Evolutionary conservation across 257 asterid species (phyloP).

Genomic region (Hygrophila difformis): DNA sequence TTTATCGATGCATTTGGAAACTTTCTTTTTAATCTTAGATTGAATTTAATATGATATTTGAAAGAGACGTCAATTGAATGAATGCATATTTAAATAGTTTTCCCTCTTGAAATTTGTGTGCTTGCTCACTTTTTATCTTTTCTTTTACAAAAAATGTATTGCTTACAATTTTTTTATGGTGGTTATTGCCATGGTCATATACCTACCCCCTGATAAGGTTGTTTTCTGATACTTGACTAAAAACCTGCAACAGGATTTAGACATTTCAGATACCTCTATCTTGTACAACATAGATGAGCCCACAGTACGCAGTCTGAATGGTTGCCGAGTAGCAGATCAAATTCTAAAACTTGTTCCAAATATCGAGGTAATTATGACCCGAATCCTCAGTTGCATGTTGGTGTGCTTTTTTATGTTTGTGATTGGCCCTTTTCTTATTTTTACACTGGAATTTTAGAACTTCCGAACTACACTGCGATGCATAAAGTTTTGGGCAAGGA

Average conservation of each 20-base stretch:
- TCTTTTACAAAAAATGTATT: no score
- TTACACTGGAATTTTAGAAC: constrained; percentile 26
- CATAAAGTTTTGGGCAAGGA: constrained; percentile 88
- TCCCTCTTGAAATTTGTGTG: no score
- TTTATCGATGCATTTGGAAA: no score
- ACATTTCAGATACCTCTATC: constrained; percentile 59
- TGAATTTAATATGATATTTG: no score
- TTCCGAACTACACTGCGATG: constrained; percentile 77
- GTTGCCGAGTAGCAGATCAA: constrained; percentile 93
- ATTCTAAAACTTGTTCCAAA: constrained; percentile 85
- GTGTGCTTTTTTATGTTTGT: background rate
- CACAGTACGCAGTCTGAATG: constrained; percentile 90
- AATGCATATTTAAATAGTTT: no score
- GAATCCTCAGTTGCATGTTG: background rate
- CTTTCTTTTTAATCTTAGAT: no score
- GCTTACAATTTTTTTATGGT: no score
- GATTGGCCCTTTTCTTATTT: background rate
- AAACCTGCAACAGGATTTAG: constrained; percentile 58
- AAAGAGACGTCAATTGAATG: no score
- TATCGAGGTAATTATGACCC: constrained; percentile 45
- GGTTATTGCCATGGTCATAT: background rate
- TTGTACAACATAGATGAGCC: constrained; percentile 77
- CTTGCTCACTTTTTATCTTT: no score
- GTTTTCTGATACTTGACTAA: constrained; percentile 1
- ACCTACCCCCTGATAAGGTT: background rate